Conservation (phyloP, 2,329 filamentous ascomycete species). For the Pseudogymnoascus pannorum region DNA sequence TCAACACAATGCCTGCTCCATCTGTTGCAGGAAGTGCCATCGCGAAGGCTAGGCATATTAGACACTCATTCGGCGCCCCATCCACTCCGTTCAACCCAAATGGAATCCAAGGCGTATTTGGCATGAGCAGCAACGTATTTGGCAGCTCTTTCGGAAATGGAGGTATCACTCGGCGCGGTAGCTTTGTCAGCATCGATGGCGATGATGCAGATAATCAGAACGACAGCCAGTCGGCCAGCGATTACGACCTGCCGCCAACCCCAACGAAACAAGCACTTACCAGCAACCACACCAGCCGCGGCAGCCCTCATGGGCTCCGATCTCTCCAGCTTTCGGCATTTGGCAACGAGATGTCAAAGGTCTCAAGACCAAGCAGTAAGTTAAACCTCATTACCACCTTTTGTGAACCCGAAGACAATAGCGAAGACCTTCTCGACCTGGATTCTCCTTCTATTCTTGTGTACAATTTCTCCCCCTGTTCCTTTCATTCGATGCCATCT, state of each 20-base stretch:
- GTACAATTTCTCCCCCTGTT: constrained; percentile 29
- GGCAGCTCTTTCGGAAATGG: constrained; percentile 44
- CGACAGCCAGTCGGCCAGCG: constrained; percentile 51
- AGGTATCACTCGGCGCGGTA: constrained; percentile 44
- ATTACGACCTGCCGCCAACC: constrained; percentile 80
- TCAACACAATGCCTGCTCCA: constrained; percentile 56
- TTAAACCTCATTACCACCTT: constrained; percentile 27
- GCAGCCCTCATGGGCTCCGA: constrained; percentile 26
- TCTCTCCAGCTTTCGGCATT: constrained; percentile 23
- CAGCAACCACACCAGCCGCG: constrained; percentile 18
- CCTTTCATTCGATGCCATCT: constrained; percentile 33
- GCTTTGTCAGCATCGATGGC: constrained; percentile 73
- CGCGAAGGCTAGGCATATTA: constrained; percentile 53
- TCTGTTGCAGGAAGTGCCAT: constrained; percentile 51
- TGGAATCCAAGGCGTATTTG: constrained; percentile 42
- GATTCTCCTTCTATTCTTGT: constrained; percentile 29
- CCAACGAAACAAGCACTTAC: constrained; percentile 66
- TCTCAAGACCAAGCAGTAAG: constrained; percentile 30
- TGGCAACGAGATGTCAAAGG: constrained; percentile 21
- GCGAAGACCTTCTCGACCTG: constrained; percentile 25
- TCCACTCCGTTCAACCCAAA: constrained; percentile 71
- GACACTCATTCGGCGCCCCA: constrained; percentile 70
- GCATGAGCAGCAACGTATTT: constrained; percentile 53
- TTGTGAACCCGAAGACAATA: constrained; percentile 21
- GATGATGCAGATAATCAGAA: constrained; percentile 56